Evolutionary conservation across 768 basidiomycete species (phyloP), one percentile per base, ranked within the genome.

Genomic region (Porpolomopsis calyptriformis): DNA sequence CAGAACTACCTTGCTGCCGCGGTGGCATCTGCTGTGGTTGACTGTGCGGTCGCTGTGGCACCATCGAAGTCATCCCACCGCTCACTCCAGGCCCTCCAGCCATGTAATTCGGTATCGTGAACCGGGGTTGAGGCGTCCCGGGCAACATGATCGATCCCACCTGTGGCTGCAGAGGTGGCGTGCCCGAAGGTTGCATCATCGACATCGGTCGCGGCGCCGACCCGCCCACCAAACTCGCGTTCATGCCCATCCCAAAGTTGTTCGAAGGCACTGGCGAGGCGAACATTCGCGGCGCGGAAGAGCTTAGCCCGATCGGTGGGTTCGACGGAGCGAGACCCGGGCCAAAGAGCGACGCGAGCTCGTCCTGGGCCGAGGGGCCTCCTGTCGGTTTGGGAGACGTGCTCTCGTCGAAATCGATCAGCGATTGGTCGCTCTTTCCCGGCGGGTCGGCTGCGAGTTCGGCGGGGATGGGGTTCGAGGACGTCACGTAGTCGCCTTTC

Each of bases 401-500:
- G 43, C 27, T 45, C 33, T 87, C 85, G 54, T 89, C 84, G 51
- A 91, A 71, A 62, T 89, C 86, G 56, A 90, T 89, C 45, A 90
- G 70, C 1, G 85, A 85, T 4, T 65, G 45, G 26, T 62, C 65
- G 18, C 60, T 50, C 2, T 57, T 26, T 51, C 49, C 44, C 26
- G 66, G 57, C 25, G 61, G 57, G 31, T 55, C 56, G n/a, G 60
- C 62, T 38, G 69, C 65, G 22, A 78, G 63, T 55, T 84, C 78
- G 3, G 70, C 58, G 3, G 85, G 87, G 48, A 86, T 76, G 4
- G 82, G 82, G 48, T 80, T 79, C 19, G 78, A 65, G 6, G 80
- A 79, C 14, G 70, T 73, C 2, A 69, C 66, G 58, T 79, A 93
- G 64, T 99, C 92, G 42, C 96, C 96, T 47, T 77, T 80, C 64